phyloP scores from a whole-genome alignment of 805 yeast genomes.

The Scheffersomyces lignosus region DNA sequence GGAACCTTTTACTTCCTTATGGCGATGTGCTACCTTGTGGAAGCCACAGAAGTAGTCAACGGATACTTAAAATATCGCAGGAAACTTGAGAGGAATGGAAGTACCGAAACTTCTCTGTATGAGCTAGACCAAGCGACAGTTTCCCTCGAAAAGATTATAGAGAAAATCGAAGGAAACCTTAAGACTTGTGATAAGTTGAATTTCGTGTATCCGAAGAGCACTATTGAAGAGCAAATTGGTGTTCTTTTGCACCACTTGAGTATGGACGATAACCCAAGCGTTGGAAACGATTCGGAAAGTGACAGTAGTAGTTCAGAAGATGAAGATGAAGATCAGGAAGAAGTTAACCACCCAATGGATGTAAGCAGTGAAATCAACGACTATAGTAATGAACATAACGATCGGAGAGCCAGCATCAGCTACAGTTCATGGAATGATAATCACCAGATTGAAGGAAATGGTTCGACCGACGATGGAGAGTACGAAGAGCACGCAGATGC shows the following conservation, averaged over 20 bases:
- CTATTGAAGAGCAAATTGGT: slow-evolving; percentile 9
- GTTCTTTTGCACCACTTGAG: not conserved
- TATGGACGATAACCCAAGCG: not conserved
- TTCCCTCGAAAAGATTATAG: slow-evolving; percentile 4
- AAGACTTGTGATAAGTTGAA: slow-evolving; percentile 20
- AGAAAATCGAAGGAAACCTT: slow-evolving; percentile 8
- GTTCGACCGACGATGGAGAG: slow-evolving; percentile 1
- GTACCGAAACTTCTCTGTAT: slow-evolving; percentile 1
- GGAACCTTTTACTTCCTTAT: slow-evolving; percentile 40
- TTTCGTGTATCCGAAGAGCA: slow-evolving; percentile 26
- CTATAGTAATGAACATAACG: too few relatives aligned
- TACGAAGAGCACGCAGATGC: slow-evolving; percentile 1
- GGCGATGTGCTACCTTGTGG: slow-evolving; percentile 29
- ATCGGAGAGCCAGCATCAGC: too few relatives aligned
- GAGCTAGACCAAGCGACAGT: slow-evolving; percentile 6
- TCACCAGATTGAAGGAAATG: not conserved
- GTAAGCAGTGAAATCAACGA: too few relatives aligned
- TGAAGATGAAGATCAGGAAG: too few relatives aligned
- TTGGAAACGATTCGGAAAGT: too few relatives aligned
- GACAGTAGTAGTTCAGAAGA: too few relatives aligned
- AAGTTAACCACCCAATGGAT: too few relatives aligned
- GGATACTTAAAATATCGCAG: slow-evolving; percentile 2
- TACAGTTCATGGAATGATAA: not conserved
- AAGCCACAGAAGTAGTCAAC: slow-evolving; percentile 19
- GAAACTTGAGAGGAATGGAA: not conserved